Base-by-base conservation (phyloP, 768 basidiomycete species). In the Mycena chlorophos region DNA sequence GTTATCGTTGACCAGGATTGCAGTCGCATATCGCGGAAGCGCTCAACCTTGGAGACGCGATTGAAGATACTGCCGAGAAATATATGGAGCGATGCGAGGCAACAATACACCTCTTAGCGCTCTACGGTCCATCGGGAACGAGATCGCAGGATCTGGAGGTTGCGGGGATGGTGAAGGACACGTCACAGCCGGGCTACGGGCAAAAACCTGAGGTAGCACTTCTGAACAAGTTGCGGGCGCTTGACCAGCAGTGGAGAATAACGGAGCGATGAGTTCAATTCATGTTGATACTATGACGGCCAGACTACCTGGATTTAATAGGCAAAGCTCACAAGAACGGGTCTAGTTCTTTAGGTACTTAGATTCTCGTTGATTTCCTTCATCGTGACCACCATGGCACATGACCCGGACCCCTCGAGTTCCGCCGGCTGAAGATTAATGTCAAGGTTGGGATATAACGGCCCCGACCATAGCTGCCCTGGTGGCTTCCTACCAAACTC, bases 91-190 rank as follows among this genome's bases (percentile, higher is more conserved):
- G 75, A 26, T 84, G 82, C 65, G 68, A 69, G 16, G 84, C 83
- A 60, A 82, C 79, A 5, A 67, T 83, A 46, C 45, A 53, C 10
- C 78, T 89, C 31, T 67, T 87, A 38, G 66, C 63, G 17, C 68
- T 80, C 50, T 89, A 88, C 62, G 88, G 88, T 2, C 75, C 78
- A 26, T 67, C 76, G 8, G 86, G 86, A 5, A 69, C 66, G 23
- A 76, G 78, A 26, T 71, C 68, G 52, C 75, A 78, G 65, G 80
- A 87, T 58, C 61, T 75, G 23, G 70, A 75, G 22, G 79, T 87
- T 22, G 60, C 78, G 16, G 74, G 72, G 38, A 75, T 85, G 74
- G 66, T 85, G 34, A 68, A 81, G 29, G 82, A 85, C 58, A 68
- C 69, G 5, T 71, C 69, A 10, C 60, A 58, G 29, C 77, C 79